Base-by-base conservation (phyloP, 805 yeast species). In the Metschnikowia koreensis region DNA sequence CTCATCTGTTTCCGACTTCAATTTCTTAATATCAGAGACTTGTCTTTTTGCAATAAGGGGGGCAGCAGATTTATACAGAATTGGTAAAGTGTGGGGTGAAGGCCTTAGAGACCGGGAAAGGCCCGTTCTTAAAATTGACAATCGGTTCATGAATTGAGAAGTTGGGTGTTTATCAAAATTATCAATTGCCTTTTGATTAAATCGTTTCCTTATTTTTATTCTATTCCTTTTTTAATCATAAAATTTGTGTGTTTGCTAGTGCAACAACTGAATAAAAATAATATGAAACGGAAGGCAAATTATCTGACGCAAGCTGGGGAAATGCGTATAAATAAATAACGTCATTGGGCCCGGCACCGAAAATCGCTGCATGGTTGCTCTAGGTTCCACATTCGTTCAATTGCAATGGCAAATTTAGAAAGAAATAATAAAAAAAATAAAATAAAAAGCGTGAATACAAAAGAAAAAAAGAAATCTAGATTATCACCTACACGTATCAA, bases 1-100 rank as follows among this genome's bases (percentile, higher is more conserved):
- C 51, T 70, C 75, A 36, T 65, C 68, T 7, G 73, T 57, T 52
- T 72, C 74, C 15, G 60, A 51, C 52, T 71, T 74, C 38, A 74
- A 58, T 11, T 60, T 62, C 38, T 64, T 63, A 15, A 74, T 59
- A 54, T 71, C 75, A 1, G 66, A 45, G 6, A 41, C 38, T 7
- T 5, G 28, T 33, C 53, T n/a, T 26, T 3, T 48, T 3, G 9
- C 36, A 8, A 17, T 8, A 9, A 11, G 11, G 15, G 33, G 16
- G n/a, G 41, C 28, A 31, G 6, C 12, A 31, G 6, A 31, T 31
- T 12, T 31, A 31, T 10, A 10, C 12, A 9, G 12, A 15, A 8
- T 27, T 9, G 47, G 46, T 12, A 34, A 27, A 27, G 7, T 10
- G 5, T 15, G 2, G 26, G 29, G 15, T 27, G 28, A 9, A 7